These are phyloP conservation scores for Lycium barbarum DNA, from an alignment of 257 asterid genomes.

Conservation along the genomic window DNA sequence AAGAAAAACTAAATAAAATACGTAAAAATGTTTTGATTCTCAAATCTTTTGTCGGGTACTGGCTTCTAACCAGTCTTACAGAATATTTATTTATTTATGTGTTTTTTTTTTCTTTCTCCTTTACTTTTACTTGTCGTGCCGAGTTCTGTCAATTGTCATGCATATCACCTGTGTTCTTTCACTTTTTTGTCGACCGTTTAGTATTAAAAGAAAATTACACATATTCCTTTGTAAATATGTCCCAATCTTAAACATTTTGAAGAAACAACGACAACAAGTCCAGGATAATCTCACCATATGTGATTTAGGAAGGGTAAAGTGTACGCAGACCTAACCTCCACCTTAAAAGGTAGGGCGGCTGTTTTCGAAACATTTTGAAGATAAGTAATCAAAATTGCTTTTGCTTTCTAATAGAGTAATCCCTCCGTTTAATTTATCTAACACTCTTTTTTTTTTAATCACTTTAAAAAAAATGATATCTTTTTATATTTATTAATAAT, in stretches of 20 bases:
- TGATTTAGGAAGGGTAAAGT: no score
- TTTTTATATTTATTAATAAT: no score
- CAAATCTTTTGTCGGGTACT: conserved; percentile 28
- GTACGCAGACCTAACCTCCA: no score
- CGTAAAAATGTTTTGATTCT: conserved; percentile 13
- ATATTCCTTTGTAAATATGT: background rate
- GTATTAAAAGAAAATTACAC: background rate
- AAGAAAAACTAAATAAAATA: background rate
- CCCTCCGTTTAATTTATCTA: no score
- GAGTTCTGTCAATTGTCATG: conserved; percentile 18
- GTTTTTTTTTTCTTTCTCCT: background rate
- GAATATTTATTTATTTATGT: background rate
- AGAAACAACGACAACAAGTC: no score
- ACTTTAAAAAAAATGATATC: no score
- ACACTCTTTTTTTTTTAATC: no score
- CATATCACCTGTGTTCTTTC: conserved; percentile 12
- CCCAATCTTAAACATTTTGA: background rate
- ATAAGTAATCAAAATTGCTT: no score
- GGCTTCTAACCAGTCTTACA: background rate
- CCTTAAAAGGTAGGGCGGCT: no score
- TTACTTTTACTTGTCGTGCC: background rate
- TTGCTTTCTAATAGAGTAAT: no score
- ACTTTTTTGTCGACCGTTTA: background rate
- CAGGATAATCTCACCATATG: no score
- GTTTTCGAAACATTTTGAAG: no score